Evolutionary conservation across 2,329 filamentous ascomycete species (phyloP).

Genomic region (Colletotrichum simmondsii): DNA sequence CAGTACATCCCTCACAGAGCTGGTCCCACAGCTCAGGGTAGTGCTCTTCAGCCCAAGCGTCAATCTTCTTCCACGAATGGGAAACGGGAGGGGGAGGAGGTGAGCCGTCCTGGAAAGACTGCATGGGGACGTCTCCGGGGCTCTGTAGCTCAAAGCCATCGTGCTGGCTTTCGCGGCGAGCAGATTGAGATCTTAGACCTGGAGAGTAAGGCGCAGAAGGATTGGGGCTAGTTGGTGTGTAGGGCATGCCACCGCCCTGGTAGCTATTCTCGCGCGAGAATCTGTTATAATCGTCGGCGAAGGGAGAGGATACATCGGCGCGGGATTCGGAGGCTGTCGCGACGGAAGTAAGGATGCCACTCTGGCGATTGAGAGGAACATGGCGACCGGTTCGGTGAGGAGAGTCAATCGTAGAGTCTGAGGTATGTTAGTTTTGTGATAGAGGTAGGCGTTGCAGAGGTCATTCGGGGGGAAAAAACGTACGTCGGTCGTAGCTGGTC

Average conservation of each 20-base stretch:
- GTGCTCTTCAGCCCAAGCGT: constrained; percentile 92
- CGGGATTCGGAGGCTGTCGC: constrained; percentile 91
- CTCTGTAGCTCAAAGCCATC: constrained; percentile 77
- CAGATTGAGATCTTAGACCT: constrained; percentile 83
- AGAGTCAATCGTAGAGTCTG: constrained; percentile 93
- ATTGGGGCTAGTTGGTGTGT: constrained; percentile 63
- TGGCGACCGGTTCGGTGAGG: constrained; percentile 92
- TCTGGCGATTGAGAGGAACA: constrained; percentile 86
- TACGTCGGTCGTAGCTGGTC: constrained; percentile 77
- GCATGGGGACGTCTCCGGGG: constrained; percentile 92
- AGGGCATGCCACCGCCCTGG: constrained; percentile 67
- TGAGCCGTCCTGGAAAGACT: constrained; percentile 90
- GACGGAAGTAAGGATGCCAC: constrained; percentile 86
- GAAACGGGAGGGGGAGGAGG: constrained; percentile 88
- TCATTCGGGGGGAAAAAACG: constrained; percentile 40
- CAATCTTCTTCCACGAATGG: constrained; percentile 95
- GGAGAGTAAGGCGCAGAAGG: constrained; percentile 84
- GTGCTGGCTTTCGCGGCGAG: constrained; percentile 70
- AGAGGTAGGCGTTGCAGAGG: not conserved
- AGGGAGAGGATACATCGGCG: constrained; percentile 82
- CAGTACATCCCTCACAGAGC: constrained; percentile 88
- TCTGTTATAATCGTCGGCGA: constrained; percentile 71
- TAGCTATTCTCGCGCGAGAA: constrained; percentile 60
- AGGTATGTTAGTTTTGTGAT: constrained; percentile 37
- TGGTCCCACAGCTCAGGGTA: constrained; percentile 96